phyloP scores from a whole-genome alignment of 345 rosid species.

The Gynandropsis gynandra region DNA sequence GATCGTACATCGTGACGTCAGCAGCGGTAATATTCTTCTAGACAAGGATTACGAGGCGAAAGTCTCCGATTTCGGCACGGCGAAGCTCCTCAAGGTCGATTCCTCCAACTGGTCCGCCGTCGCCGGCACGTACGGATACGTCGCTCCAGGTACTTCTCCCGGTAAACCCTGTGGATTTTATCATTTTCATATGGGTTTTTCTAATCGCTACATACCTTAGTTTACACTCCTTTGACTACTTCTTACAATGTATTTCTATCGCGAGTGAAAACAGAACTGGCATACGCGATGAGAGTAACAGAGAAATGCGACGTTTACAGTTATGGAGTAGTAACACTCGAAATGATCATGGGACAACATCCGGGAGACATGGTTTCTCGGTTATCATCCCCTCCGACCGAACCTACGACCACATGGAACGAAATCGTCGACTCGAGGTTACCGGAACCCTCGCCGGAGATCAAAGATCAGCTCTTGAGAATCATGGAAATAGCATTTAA shows the following conservation, averaged over 20 bases:
- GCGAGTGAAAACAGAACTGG: too few relatives aligned
- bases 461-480: constrained; percentile 5
- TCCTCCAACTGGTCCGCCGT: constrained; percentile 33
- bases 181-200: neutral
- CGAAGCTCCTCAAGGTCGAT: constrained; percentile 35
- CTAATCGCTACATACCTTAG: constrained; percentile 19
- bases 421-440: constrained; percentile 15
- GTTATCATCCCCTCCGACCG: constrained; percentile 1
- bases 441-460: constrained; percentile 11
- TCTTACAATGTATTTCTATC: too few relatives aligned
- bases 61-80: constrained; percentile 41
- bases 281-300: constrained; percentile 19
- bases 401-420: constrained; percentile 1
- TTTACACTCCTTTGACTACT: too few relatives aligned
- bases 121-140: constrained; percentile 46
- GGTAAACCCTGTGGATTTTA: too few relatives aligned
- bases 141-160: constrained; percentile 38
- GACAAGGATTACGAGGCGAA: constrained; percentile 33
- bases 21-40: constrained; percentile 29
- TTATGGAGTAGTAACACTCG: constrained; percentile 34
- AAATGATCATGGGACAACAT: constrained; percentile 34
- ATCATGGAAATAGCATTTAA: constrained; percentile 16
- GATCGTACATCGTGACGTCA: constrained; percentile 40
- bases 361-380: constrained; percentile 29
- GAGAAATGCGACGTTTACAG: constrained; percentile 41